Evolutionary conservation across 1,284 basidiomycete genomes (phyloP).

Genomic region (Cryptococcus sp.): DNA sequence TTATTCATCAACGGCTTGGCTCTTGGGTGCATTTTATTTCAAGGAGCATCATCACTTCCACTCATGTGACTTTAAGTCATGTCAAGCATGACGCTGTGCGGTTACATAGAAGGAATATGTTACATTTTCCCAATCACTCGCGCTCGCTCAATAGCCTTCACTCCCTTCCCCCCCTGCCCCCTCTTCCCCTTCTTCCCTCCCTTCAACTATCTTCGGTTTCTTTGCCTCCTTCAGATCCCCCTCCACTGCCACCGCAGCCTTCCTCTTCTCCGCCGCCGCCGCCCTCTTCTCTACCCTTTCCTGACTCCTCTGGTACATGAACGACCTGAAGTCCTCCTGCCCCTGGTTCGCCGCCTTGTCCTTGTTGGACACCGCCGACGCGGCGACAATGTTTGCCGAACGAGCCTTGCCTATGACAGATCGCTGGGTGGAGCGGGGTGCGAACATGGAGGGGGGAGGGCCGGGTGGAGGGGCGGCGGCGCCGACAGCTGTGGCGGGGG

Average conservation of each 20-base stretch:
- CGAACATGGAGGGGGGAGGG: conserved; percentile 20
- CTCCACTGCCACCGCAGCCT: conserved; percentile 2
- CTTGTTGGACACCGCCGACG: neutral
- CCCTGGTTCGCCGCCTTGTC: conserved; percentile 15
- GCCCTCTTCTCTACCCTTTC: conserved; percentile 26
- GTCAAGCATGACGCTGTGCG: no score
- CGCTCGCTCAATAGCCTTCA: no score
- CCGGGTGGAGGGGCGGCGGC: neutral
- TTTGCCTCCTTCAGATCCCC: conserved; percentile 11
- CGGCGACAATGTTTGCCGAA: conserved; percentile 2
- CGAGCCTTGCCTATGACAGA: conserved; percentile 20
- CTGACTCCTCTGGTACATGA: conserved; percentile 40
- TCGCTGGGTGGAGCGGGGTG: conserved; percentile 26
- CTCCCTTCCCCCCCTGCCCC: no score
- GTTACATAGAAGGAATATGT: no score
- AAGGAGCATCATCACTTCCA: no score
- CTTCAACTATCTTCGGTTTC: no score
- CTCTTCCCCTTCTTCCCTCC: no score
- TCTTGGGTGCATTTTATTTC: no score
- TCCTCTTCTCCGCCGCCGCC: conserved; percentile 20
- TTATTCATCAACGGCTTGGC: no score
- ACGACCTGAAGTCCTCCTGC: conserved; percentile 43
- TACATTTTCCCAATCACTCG: no score
- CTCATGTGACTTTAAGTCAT: no score
- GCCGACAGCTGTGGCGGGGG: neutral